These are phyloP conservation scores for Solanum hybrid DNA, from an alignment of 305 asterid species.

Conservation along the genomic window DNA sequence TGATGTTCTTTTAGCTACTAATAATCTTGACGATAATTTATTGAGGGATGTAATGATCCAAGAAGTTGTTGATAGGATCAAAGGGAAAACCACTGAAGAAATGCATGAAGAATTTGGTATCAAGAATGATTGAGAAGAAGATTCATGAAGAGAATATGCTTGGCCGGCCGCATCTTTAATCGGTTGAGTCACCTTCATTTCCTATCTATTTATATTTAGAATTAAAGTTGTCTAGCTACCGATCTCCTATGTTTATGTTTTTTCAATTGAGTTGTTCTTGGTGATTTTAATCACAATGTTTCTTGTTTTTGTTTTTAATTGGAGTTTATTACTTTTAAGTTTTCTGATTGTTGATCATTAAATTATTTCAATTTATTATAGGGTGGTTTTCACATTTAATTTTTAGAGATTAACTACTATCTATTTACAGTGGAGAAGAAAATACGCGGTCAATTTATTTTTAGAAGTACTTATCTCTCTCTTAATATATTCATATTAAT, in stretches of 20 bases:
- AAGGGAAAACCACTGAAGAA: no score
- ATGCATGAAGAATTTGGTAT: no score
- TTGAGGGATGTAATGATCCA: neutral
- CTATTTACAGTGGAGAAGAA: accelerated
- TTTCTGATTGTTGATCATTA: no score
- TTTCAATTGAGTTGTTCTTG: neutral
- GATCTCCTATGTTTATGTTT: neutral
- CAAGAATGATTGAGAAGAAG: neutral
- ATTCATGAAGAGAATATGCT: no score
- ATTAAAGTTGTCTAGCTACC: neutral
- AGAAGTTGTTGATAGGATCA: neutral
- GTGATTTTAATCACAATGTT: neutral
- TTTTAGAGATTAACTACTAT: no score
- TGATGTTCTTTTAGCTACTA: neutral
- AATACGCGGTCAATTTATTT: accelerated
- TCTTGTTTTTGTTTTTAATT: neutral
- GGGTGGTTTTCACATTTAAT: no score
- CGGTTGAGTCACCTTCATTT: neutral
- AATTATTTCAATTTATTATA: no score
- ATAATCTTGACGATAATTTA: neutral
- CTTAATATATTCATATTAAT: no score
- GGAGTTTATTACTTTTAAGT: neutral
- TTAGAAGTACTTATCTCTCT: no score
- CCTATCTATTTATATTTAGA: neutral
- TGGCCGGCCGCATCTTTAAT: neutral